Percentiles rank a stretch among this genome's conserved stretches.
Conservation (phyloP, 2,329 filamentous ascomycete genomes). For the Colletotrichum liaoningense region DNA sequence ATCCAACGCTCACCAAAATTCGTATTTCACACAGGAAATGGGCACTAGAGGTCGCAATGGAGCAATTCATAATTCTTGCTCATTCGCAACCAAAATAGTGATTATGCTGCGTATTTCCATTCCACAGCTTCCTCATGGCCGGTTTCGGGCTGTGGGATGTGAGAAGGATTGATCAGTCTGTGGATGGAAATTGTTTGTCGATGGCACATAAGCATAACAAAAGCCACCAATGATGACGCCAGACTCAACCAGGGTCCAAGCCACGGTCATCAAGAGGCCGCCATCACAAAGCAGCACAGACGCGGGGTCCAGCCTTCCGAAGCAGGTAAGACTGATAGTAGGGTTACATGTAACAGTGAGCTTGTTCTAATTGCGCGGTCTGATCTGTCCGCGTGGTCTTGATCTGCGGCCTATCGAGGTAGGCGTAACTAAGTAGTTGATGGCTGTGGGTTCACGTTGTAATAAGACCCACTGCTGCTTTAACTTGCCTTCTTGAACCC, state of each 20-base stretch:
- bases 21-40: neutral
- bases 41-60: neutral
- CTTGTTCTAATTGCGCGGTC: neutral
- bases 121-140: neutral
- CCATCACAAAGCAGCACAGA: neutral
- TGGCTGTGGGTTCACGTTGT: too few species aligned
- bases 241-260: constrained; percentile 4
- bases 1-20: neutral
- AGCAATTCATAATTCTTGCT: neutral
- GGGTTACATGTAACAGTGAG: neutral
- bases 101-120: too few species aligned
- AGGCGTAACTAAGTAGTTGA: too few species aligned
- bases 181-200: constrained; percentile 17
- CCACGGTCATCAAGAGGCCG: constrained; percentile 7
- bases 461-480: too few species aligned
- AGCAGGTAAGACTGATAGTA: neutral
- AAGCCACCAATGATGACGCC: constrained; percentile 21
- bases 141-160: too few species aligned
- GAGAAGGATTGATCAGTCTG: neutral
- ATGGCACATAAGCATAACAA: constrained; percentile 9
- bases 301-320: constrained; percentile 24
- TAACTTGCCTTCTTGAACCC: too few species aligned
- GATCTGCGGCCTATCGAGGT: too few species aligned
- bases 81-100: too few species aligned
- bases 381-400: neutral